Percentiles rank a stretch among this genome's conserved stretches.
Evolutionary conservation across 192 early-diverging fungal species (phyloP).

Genomic region (Powellomyces hirtus): DNA sequence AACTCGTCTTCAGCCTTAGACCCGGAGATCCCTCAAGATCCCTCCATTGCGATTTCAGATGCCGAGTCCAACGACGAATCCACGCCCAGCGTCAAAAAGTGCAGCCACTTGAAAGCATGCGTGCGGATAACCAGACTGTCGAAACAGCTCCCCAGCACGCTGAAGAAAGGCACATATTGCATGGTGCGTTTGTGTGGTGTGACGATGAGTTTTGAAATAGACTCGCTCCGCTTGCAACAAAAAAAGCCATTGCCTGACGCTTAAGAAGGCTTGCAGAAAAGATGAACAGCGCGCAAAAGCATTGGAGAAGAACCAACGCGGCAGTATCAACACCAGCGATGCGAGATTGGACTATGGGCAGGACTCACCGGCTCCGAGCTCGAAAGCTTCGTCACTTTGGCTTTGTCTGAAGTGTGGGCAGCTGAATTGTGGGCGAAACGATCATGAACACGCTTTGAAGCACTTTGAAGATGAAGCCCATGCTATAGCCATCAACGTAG

Average conservation of each 20-base stretch:
- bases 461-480: conserved; percentile 30
- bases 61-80: background rate
- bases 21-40: background rate
- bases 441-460: conserved; percentile 29
- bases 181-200: background rate
- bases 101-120: conserved; percentile 14
- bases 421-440: conserved; percentile 35
- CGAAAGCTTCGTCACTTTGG: conserved; percentile 32
- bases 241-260: background rate
- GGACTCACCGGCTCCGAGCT: background rate
- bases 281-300: conserved; percentile 5
- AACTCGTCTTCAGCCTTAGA: background rate
- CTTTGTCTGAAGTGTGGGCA: conserved; percentile 39
- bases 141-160: conserved; percentile 9
- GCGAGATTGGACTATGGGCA: background rate
- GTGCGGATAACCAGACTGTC: conserved; percentile 14
- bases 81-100: conserved; percentile 8
- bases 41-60: background rate
- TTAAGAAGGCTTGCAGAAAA: background rate
- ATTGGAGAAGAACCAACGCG: background rate
- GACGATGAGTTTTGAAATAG: background rate
- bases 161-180: conserved; percentile 6
- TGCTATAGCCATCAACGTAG: conserved; percentile 27
- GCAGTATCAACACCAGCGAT: background rate
- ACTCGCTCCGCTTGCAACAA: background rate